Evolutionary conservation across 495 filamentous ascomycete species (phyloP), one percentile per base, ranked within the genome.

Genomic region (Podospora bellae-mahoneyi): DNA sequence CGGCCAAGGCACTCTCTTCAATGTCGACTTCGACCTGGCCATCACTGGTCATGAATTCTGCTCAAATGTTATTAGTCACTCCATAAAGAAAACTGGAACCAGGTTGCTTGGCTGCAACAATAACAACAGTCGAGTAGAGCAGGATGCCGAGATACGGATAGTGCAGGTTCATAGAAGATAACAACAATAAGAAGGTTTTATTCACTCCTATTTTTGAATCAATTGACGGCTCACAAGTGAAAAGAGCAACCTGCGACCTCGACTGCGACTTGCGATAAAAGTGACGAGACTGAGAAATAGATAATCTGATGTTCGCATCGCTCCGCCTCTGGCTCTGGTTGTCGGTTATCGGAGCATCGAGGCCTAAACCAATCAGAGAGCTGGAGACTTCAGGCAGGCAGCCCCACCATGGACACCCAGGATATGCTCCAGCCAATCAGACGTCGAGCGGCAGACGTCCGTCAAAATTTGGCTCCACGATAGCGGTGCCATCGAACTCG

Each of bases 391-490:
- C 39, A 48, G 39, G 39, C 39, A 48, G 39, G 39, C 13, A 10
- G 39, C 39, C 39, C 39, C 39, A 48, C 39, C 9, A 5, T 13
- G 2, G 39, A 48, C 39, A 10, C 4, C 39, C 39, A 48, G 39
- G 39, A 48, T 48, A 10, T 16, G 20, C 64, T 62, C 18, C 65
- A 53, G 61, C 71, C 66, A 73, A 71, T 71, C 23, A 66, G 16
- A 19, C 19, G 0, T 1, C 55, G 16, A 5, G 30, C 26, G 20
- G 16, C 5, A 65, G 34, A 53, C 32, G 19, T 53, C 66, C 60
- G 19, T 63, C 64, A 66, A 70, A 71, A 69, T 70, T 67, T 70
- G 64, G 66, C 27, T 63, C 64, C 54, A 61, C 66, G 62, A 26
- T 39, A n/a, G 32, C 20, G 18, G 64, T 16, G 15, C 64, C 19